Evolutionary conservation across 345 rosid species (phyloP), one percentile per base, ranked within the genome.

Genomic region (Rhodamnia rubescens): DNA sequence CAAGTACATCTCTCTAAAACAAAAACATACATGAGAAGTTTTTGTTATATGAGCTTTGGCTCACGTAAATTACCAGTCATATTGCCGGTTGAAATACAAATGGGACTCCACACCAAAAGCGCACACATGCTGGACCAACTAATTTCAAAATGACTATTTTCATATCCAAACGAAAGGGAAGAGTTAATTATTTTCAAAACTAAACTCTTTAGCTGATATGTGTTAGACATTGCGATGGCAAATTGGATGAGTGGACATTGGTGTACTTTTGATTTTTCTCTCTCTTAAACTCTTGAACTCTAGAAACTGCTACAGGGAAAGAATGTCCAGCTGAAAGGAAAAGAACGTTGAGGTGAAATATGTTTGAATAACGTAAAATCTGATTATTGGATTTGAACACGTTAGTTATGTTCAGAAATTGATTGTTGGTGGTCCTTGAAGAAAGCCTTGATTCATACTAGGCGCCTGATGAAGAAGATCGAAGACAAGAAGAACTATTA

Each of bases 231-330:
- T 0, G 0, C 2, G 2, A 7, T 3, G 42, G 11, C 7, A 61
- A 61, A 27, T 61, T 29, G 42, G 42, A 15, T 0, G 6, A n/a
- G 54, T 16, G 54, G 54, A 7, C 3, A 16, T 53, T 16, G 57
- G 10, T 20, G 57, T 54, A 8, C 57, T 54, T 54, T 54, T 20
- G 9, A 18, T 59, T 27, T n/a, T 36, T 36, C 2, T 27, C 1
- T n/a, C 16, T 24, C 74, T 59, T 27, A 27, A 27, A 59, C 74
- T 59, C 74, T 59, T 8, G 0, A 57, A 57, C 29, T 57, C 16
- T n/a, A n/a, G 16, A n/a, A 12, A 58, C 1, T 58, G 16, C 0
- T 11, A 58, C 1, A 0, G 16, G 1, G 3, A 11, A 57, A 57
- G 1, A 57, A 57, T 26, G 15, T 57, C 11, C 18, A 52, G 53